Evolutionary conservation across 441 rosid genomes (phyloP), one percentile per base, ranked within the genome.

Genomic region (Raphanus hybrid): DNA sequence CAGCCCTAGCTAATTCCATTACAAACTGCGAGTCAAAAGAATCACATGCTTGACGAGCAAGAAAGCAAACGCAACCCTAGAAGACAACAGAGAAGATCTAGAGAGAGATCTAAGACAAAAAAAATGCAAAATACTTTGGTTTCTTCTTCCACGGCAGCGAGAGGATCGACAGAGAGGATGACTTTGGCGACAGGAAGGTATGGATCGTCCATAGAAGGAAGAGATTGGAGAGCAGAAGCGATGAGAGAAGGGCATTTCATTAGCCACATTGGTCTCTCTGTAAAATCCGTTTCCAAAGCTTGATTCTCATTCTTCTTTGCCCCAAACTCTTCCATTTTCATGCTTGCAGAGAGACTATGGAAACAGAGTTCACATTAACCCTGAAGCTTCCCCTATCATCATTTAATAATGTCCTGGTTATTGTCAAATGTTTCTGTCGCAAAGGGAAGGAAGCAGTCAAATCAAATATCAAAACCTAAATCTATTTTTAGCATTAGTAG

Each of bases 161-260:
- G 78, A 63, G 87, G 91, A 78, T 89, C 85, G 70, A 89, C 35
- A 79, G 83, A 78, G 77, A 89, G 80, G 64, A 82, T 61, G 80
- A 87, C 88, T 82, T 85, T 89, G 15, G 90, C 93, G 14, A 76
- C 85, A 43, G 82, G 83, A 74, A 59, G 80, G 74, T 83, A 60
- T 45, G 84, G 48, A 29, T 71, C 83, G 14, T 75, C 81, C 15
- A 67, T 32, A 37, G 77, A 68, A 54, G 78, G 62, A 50, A 60
- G 74, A 71, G 71, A 34, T 32, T 75, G 57, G 23, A 89, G 75
- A 29, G 90, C 88, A 57, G 84, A 86, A 50, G 84, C 80, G 27
- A 87, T 88, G 65, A 87, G 78, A 20, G 86, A 79, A 20, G 91
- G 88, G 67, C 84, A 75, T 71, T 87, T 89, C 88, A 89, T 86